Evolutionary conservation across 176 grass and related monocot species (phyloP).

Genomic region (Zoysia pacifica): DNA sequence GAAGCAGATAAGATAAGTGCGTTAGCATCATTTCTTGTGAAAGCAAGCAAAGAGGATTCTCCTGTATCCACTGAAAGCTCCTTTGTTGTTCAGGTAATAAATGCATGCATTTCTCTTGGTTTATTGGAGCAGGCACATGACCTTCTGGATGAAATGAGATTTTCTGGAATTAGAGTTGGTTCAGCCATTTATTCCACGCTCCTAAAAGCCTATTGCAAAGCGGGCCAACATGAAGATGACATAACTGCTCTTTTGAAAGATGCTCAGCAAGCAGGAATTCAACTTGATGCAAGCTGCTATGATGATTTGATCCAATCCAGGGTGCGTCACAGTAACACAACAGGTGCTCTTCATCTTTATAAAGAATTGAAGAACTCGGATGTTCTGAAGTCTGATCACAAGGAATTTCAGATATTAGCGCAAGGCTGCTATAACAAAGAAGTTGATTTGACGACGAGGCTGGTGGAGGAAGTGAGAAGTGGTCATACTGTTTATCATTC

Average conservation of each 20-base stretch:
- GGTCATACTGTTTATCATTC: slow-evolving; percentile 53
- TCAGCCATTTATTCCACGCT: slow-evolving; percentile 75
- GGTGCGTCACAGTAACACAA: slow-evolving; percentile 50
- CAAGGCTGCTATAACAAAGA: slow-evolving; percentile 36
- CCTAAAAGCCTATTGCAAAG: slow-evolving; percentile 79
- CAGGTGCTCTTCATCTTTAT: slow-evolving; percentile 54
- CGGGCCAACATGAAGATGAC: slow-evolving; percentile 60
- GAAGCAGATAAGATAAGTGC: slow-evolving; percentile 65
- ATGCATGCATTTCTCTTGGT: slow-evolving; percentile 74
- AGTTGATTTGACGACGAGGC: slow-evolving; percentile 60
- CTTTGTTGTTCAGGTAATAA: slow-evolving; percentile 84
- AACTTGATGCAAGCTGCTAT: slow-evolving; percentile 68
- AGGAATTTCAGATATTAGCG: slow-evolving; percentile 50
- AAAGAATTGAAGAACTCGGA: slow-evolving; percentile 69
- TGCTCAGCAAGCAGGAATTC: slow-evolving; percentile 70
- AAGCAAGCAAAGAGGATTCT: slow-evolving; percentile 76
- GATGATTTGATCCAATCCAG: slow-evolving; percentile 72
- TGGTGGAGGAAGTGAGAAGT: slow-evolving; percentile 82
- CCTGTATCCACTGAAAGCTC: slow-evolving; percentile 64
- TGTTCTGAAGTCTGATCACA: slow-evolving; percentile 53
- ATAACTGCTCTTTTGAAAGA: slow-evolving; percentile 67
- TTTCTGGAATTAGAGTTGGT: slow-evolving; percentile 77
- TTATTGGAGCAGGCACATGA: slow-evolving; percentile 88
- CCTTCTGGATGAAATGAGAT: slow-evolving; percentile 92
- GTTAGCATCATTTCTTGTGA: slow-evolving; percentile 77